Percentiles rank a stretch among this genome's conserved stretches.
phyloP scores from a whole-genome alignment of 306 rosid species.

The Rosa multiflora region DNA sequence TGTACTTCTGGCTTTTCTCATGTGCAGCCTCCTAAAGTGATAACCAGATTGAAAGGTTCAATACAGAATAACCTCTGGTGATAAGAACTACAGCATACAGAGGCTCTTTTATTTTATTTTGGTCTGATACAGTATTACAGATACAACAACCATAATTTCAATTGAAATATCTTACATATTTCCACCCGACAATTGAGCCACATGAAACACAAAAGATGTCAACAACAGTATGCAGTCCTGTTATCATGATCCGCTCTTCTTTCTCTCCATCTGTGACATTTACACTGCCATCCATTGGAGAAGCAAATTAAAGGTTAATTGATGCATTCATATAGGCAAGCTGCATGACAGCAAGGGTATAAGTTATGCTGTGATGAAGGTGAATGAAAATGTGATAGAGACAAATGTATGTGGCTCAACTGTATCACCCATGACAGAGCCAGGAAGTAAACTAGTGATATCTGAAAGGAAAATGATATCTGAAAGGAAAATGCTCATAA shows the following conservation, averaged over 20 bases:
- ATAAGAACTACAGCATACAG: constrained; percentile 4
- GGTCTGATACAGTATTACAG: not conserved
- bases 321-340: constrained; percentile 14
- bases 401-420: not conserved
- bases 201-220: constrained; percentile 76
- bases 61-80: not conserved
- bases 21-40: constrained; percentile 54
- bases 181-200: constrained; percentile 81
- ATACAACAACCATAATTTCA: not conserved
- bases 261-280: constrained; percentile 61
- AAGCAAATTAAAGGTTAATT: constrained; percentile 24
- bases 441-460: not conserved
- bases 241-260: constrained; percentile 70
- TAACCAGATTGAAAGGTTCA: not conserved
- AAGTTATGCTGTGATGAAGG: not conserved
- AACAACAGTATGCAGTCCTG: constrained; percentile 68
- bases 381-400: not conserved
- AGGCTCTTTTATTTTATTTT: not conserved
- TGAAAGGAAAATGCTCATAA: not conserved
- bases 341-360: not conserved
- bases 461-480: no score
- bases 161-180: constrained; percentile 55
- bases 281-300: constrained; percentile 49
- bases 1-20: constrained; percentile 65
- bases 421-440: not conserved